Evolutionary conservation across 192 early-diverging fungal genomes (phyloP).

Genomic region (Lunasporangiospora selenospora): DNA sequence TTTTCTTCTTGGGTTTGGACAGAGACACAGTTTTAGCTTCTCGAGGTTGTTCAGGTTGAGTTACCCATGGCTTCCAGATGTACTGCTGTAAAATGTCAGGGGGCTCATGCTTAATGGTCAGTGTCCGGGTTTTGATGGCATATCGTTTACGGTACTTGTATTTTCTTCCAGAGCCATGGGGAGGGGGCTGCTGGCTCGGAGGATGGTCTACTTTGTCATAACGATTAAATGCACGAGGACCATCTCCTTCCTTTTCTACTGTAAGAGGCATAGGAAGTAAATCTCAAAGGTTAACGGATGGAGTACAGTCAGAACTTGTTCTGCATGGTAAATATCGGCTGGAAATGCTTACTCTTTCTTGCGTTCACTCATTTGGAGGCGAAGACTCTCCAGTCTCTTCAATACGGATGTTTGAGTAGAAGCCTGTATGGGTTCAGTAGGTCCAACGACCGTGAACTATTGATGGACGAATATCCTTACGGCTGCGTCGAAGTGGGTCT

Average conservation of each 20-base stretch:
- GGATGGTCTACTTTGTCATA: not conserved
- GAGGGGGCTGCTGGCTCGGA: not conserved
- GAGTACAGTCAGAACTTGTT: too few relatives aligned
- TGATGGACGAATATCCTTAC: not conserved
- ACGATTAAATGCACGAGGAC: not conserved
- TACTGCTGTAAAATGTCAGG: constrained; percentile 1
- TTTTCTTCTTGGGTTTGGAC: not conserved
- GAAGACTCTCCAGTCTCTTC: too few relatives aligned
- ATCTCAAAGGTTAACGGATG: too few relatives aligned
- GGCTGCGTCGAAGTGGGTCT: not conserved
- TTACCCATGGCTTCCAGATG: not conserved
- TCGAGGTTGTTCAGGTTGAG: not conserved
- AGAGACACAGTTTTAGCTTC: too few relatives aligned
- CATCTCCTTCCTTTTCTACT: not conserved
- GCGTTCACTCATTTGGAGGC: too few relatives aligned
- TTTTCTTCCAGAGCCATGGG: not conserved
- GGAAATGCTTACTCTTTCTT: too few relatives aligned
- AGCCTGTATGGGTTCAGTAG: not conserved
- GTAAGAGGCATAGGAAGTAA: not conserved
- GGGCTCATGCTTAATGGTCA: not conserved
- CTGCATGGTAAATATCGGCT: too few relatives aligned
- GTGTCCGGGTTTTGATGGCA: not conserved
- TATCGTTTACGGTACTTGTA: constrained; percentile 3
- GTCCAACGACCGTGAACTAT: not conserved
- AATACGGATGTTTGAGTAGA: too few relatives aligned